Evolutionary conservation across 2,329 filamentous ascomycete species (phyloP), one percentile per base, ranked within the genome.

Genomic region (Raffaelea albimanens): DNA sequence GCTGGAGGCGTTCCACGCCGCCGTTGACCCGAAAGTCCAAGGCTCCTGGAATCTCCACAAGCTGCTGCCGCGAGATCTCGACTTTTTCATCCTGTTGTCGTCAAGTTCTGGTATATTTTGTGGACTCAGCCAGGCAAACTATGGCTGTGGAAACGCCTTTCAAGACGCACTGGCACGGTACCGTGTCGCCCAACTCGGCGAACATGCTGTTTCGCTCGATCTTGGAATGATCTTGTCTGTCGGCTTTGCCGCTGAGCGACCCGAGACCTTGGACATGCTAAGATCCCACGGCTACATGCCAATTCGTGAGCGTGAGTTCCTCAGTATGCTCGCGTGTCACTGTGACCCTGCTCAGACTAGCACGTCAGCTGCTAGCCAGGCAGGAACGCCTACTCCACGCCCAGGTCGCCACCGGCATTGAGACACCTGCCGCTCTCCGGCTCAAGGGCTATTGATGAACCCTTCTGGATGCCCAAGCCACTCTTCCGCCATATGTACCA

Each of bases 81-180:
- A 64, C 44, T 64, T 69, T 55, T 75, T 76, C 56, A 57, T 78
- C 44, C 67, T 76, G 29, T 64, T 79, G 14, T 73, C 75, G 22
- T 75, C 72, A 23, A 67, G 73, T 1, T 66, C 72, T 0, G 73
- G 73, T 29, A 63, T 78, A 10, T 73, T 77, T 40, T 76, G 76
- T 21, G 78, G 71, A 51, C 68, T 71, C 8, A 73, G 73, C 1
- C 76, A 80, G 49, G 68, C 73, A 13, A 78, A 77, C 58, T 80
- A 80, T 50, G 72, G 72, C 5, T 73, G 74, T 1, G 75, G 71
- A 9, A 75, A 76, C 53, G 62, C 62, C 41, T 73, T 71, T 52
- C 63, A 71, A 44, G 72, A 76, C 46, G 66, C 69, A 0, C 61
- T 76, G 20, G 69, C 34, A 38, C 14, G 34, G 8, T 31, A 34